phyloP scores from a whole-genome alignment of 2,329 filamentous ascomycete species.

The Fusarium musae region DNA sequence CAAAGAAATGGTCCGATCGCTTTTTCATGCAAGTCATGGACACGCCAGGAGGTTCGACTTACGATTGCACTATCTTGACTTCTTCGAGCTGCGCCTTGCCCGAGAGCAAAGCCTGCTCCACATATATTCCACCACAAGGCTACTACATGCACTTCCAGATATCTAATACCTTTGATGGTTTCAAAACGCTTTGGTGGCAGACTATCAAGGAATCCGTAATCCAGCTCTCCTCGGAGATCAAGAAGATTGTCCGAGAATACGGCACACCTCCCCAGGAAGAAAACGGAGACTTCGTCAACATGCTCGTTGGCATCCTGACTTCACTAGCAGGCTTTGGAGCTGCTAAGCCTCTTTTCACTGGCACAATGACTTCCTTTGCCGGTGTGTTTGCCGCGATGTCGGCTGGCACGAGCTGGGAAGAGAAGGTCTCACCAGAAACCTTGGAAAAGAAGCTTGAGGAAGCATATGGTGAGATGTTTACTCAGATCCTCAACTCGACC shows the following conservation, averaged over 20 bases:
- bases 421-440: too few relatives aligned
- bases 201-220: not conserved
- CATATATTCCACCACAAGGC: not conserved
- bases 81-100: not conserved
- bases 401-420: too few relatives aligned
- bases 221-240: not conserved
- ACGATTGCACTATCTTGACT: not conserved
- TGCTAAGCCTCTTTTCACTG: too few relatives aligned
- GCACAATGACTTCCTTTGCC: too few relatives aligned
- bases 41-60: not conserved
- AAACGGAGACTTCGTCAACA: too few relatives aligned
- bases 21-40: not conserved
- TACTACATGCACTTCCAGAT: not conserved
- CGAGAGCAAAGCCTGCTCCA: not conserved
- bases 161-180: not conserved
- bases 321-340: too few relatives aligned
- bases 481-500: not conserved
- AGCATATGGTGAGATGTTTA: not conserved
- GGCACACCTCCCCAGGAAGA: not conserved
- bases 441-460: too few relatives aligned
- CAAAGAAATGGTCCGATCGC: not conserved
- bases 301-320: too few relatives aligned
- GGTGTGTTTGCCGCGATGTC: too few relatives aligned
- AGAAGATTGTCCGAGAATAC: not conserved
- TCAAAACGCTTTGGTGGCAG: not conserved